A percentile compares a stretch with the other conserved stretches of the same genome.
Evolutionary conservation across 805 yeast genomes (phyloP).

Genomic region (Candida nitratophila): DNA sequence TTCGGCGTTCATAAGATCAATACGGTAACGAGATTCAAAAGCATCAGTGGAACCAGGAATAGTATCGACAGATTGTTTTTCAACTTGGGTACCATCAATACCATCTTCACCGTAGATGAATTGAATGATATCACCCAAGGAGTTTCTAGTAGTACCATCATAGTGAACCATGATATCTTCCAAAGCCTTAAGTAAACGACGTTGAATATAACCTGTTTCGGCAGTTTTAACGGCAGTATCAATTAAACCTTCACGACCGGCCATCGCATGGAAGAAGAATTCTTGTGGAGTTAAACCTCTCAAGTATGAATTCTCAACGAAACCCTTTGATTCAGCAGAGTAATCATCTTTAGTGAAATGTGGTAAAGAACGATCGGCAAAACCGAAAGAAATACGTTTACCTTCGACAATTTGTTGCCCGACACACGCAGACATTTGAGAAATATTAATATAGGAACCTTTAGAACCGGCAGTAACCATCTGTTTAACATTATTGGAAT

Average conservation of each 20-base stretch:
- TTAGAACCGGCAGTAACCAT: constrained; percentile 99
- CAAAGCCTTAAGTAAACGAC: constrained; percentile 93
- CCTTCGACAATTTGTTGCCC: constrained; percentile 99
- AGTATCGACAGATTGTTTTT: constrained; percentile 90
- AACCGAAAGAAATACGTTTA: constrained; percentile 97
- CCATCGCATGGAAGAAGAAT: constrained; percentile 99
- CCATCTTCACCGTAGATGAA: constrained; percentile 99
- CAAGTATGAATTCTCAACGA: constrained; percentile 92
- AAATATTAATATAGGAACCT: constrained; percentile 97
- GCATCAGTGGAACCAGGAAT: constrained; percentile 86
- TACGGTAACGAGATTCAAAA: constrained; percentile 77
- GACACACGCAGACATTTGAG: constrained; percentile 99
- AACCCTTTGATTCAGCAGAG: constrained; percentile 97
- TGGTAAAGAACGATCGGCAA: constrained; percentile 92
- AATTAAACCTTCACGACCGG: constrained; percentile 99
- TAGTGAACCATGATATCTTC: constrained; percentile 98
- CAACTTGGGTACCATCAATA: constrained; percentile 96
- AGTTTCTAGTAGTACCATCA: constrained; percentile 97
- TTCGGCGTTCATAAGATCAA: constrained; percentile 75
- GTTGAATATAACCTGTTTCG: constrained; percentile 96
- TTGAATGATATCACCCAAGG: constrained; percentile 93
- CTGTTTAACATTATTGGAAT: constrained; percentile 92
- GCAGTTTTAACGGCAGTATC: constrained; percentile 99
- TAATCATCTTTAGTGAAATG: constrained; percentile 98
- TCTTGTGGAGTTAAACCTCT: constrained; percentile 98